Base-by-base conservation (phyloP, 495 filamentous ascomycete genomes). In the Penicillium antarcticum region DNA sequence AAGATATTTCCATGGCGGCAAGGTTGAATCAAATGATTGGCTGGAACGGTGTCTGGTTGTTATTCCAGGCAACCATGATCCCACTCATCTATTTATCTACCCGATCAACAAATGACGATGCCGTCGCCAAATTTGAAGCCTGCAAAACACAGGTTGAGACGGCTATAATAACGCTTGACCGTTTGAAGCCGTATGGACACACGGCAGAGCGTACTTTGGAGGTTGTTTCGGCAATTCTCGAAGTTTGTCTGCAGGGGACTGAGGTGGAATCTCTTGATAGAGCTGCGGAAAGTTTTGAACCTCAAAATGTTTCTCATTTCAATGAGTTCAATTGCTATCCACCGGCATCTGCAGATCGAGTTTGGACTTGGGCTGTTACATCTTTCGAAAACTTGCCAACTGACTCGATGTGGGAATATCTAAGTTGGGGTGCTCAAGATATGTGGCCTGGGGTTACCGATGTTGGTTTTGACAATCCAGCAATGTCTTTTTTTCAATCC, bases 1-100 rank as follows among this genome's bases (percentile, higher is more conserved):
- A 82, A 52, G 81, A 86, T 53, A 86, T 90, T 32, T 52, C 81
- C 13, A 67, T 65, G 37, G 82, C 83, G 51, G 79, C 36, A 74
- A 80, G 34, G 74, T 71, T 78, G 46, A 85, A 88, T 70, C 82
- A 87, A 62, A 83, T 88, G 69, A 73, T 77, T n/a, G 85, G 84
- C n/a, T 88, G 86, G 86, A 86, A 86, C 65, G 85, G 80, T 5
- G 84, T 87, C 9, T 90, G 87, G 87, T 81, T 87, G 58, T 68
- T 86, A 44, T 88, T 87, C 72, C 87, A 90, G 68, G 84, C 86
- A 0, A 77, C 78, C 47, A 87, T 88, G 84, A 82, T 89, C 32
- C 87, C 86, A 0, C 76, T 90, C 4, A 76, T 90, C 14, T 79
- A 70, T 32, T 72, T 89, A 39, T 87, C 45, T 63, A 81, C 44